Conservation (phyloP, 225 moss, liverwort and hornwort species). For the Antitrichia curtipendula region DNA sequence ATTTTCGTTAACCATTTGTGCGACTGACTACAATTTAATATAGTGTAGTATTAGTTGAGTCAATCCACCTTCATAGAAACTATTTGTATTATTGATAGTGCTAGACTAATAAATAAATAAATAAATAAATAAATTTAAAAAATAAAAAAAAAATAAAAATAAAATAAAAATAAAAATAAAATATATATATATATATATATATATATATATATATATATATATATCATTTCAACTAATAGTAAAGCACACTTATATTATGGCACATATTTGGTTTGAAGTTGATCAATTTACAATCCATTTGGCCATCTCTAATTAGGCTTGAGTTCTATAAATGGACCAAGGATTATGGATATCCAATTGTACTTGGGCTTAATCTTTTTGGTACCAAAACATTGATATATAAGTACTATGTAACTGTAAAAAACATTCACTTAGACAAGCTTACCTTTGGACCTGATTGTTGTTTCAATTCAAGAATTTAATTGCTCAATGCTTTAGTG, state of each 20-base stretch:
- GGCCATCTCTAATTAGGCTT: background rate
- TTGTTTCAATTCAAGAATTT: background rate
- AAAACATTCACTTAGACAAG: background rate
- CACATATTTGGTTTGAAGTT: background rate
- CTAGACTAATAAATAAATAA: too few species aligned
- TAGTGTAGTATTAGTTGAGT: background rate
- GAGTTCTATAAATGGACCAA: background rate
- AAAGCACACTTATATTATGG: background rate
- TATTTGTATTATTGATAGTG: background rate
- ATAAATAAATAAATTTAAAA: too few species aligned
- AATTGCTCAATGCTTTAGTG: background rate
- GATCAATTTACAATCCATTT: background rate
- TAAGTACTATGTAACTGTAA: background rate
- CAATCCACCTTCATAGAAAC: rapidly evolving
- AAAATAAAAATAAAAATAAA: too few species aligned
- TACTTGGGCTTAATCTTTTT: background rate
- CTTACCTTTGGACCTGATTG: rapidly evolving
- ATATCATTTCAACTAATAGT: background rate
- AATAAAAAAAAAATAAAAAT: too few species aligned
- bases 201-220: too few species aligned
- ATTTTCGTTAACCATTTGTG: rapidly evolving
- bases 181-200: too few species aligned
- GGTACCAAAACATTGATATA: background rate
- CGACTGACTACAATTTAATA: rapidly evolving
- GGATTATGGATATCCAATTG: background rate